Evolutionary conservation across 129 eudicot species (phyloP).

Genomic region (Flaveria brownii): DNA sequence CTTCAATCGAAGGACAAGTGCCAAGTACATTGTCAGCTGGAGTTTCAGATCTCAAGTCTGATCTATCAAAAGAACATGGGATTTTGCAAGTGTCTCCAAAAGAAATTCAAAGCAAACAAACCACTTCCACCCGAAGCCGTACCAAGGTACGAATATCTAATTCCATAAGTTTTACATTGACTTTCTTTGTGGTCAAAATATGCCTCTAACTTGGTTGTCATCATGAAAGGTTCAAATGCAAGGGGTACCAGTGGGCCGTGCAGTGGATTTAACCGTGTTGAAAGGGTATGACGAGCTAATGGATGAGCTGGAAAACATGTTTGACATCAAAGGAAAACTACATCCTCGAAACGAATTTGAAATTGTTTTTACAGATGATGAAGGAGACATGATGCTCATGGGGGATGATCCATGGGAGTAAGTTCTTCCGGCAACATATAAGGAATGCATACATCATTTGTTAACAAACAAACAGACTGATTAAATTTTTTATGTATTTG

Average conservation of each 20-base stretch:
- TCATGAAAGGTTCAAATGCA: constrained; percentile 86
- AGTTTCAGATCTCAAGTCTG: constrained; percentile 53
- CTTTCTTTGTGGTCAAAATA: not conserved
- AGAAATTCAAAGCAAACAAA: constrained; percentile 74
- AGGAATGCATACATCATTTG: not conserved
- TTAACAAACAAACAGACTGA: not conserved
- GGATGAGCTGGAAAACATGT: constrained; percentile 76
- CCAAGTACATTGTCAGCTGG: constrained; percentile 43
- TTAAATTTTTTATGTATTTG: not conserved
- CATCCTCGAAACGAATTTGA: constrained; percentile 73
- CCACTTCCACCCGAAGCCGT: constrained; percentile 68
- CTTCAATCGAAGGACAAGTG: constrained; percentile 37
- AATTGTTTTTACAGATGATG: constrained; percentile 87
- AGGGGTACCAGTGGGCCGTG: constrained; percentile 95
- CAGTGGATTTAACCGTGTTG: constrained; percentile 76
- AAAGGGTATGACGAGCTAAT: constrained; percentile 76
- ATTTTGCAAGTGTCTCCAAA: constrained; percentile 50
- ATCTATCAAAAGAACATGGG: constrained; percentile 58
- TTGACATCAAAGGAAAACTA: constrained; percentile 80
- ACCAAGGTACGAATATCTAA: constrained; percentile 63
- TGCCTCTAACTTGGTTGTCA: constrained; percentile 15
- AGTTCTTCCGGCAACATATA: constrained; percentile 35
- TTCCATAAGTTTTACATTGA: not conserved
- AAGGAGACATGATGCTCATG: constrained; percentile 98
- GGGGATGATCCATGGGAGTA: constrained; percentile 98